Percentiles rank a stretch among this genome's conserved stretches.
Evolutionary conservation across 1,284 basidiomycete genomes (phyloP).

Genomic region (Schizophyllum amplum): DNA sequence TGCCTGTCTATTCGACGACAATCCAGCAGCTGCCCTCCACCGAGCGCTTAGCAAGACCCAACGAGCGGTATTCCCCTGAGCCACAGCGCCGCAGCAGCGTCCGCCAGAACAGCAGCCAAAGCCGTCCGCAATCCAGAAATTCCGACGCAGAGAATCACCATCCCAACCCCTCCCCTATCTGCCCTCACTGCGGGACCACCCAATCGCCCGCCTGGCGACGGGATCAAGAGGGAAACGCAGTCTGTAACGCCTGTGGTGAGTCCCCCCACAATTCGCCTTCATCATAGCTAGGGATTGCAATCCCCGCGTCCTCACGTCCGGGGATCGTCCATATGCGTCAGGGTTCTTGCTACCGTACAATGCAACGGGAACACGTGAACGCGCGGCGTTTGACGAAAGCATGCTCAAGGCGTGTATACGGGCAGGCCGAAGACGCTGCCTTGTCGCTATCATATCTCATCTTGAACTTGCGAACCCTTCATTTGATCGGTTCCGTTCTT

Average conservation of each 20-base stretch:
- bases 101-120: background rate
- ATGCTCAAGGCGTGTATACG: background rate
- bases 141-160: background rate
- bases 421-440: slow-evolving; percentile 36
- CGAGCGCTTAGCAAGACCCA: background rate
- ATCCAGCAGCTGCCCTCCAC: background rate
- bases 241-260: slow-evolving; percentile 87
- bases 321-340: slow-evolving; percentile 5
- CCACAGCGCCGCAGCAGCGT: background rate
- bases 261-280: slow-evolving; percentile 10
- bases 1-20: background rate
- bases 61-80: background rate
- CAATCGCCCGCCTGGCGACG: slow-evolving; percentile 79
- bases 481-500: background rate
- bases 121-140: background rate
- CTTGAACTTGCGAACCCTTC: slow-evolving; percentile 19
- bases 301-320: slow-evolving; percentile 15
- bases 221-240: slow-evolving; percentile 69
- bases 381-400: slow-evolving; percentile 42
- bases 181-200: slow-evolving; percentile 64
- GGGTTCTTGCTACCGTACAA: slow-evolving; percentile 10
- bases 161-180: slow-evolving; percentile 24
- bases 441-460: slow-evolving; percentile 24
- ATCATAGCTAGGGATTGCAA: slow-evolving; percentile 10
- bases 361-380: slow-evolving; percentile 66